Evolutionary conservation across 2,329 filamentous ascomycete genomes (phyloP).

Genomic region (Aspergillus hortae): DNA sequence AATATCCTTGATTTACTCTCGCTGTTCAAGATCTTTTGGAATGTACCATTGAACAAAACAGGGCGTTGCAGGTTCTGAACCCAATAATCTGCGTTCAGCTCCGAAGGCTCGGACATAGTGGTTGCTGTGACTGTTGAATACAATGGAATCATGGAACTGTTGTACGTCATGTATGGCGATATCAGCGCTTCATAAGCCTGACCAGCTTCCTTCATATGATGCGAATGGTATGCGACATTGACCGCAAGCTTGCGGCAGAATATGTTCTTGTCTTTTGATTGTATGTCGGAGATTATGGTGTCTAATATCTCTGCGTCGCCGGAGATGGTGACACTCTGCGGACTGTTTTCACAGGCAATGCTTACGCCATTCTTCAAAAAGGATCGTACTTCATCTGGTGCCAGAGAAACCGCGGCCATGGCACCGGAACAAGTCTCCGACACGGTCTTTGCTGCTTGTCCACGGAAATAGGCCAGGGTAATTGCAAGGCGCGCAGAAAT

Average conservation of each 20-base stretch:
- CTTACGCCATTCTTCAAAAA: slow-evolving; percentile 15
- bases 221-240: slow-evolving; percentile 19
- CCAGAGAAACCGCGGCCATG: slow-evolving; percentile 24
- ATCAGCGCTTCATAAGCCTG: slow-evolving; percentile 9
- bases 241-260: slow-evolving; percentile 10
- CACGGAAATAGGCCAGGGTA: slow-evolving; percentile 19
- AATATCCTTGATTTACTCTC: slow-evolving; percentile 6
- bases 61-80: slow-evolving; percentile 20
- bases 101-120: slow-evolving; percentile 4
- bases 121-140: slow-evolving; percentile 13
- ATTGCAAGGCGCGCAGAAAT: slow-evolving; percentile 18
- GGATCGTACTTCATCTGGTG: slow-evolving; percentile 2
- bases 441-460: slow-evolving; percentile 6
- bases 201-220: slow-evolving; percentile 14
- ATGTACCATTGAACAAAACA: slow-evolving; percentile 21
- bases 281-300: slow-evolving; percentile 4
- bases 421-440: slow-evolving; percentile 3
- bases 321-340: slow-evolving; percentile 22
- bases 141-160: slow-evolving; percentile 11
- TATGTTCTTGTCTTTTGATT: slow-evolving; percentile 6
- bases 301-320: slow-evolving; percentile 11
- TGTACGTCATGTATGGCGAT: slow-evolving; percentile 1
- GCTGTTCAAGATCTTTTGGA: slow-evolving; percentile 1
- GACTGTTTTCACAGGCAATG: slow-evolving; percentile 26
- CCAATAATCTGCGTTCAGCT: slow-evolving; percentile 21